These are phyloP conservation scores for Canavalia gladiata DNA, from an alignment of 306 rosid species.

Conservation along the genomic window DNA sequence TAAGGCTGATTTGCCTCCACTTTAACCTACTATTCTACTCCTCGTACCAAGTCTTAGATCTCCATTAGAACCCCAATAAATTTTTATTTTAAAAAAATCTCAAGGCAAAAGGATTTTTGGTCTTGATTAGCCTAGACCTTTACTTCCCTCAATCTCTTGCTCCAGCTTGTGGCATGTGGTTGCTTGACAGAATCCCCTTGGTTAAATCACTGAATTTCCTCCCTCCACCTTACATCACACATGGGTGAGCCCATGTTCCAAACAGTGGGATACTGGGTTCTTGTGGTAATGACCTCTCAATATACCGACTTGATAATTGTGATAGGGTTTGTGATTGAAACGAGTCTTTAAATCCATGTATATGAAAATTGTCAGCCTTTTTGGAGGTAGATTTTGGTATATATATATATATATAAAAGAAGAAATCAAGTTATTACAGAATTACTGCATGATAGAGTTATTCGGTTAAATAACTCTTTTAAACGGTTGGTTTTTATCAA, in stretches of 20 bases:
- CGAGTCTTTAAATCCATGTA: not conserved
- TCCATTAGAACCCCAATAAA: not conserved
- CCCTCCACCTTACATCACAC: not conserved
- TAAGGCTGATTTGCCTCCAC: constrained; percentile 19
- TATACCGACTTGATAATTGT: not conserved
- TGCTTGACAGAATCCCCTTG: not conserved
- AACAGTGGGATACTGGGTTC: constrained; percentile 1
- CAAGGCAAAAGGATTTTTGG: not conserved
- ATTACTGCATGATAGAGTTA: too few species aligned
- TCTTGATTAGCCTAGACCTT: constrained; percentile 1
- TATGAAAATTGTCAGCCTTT: not conserved
- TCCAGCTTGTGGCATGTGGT: not conserved
- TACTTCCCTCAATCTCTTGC: not conserved
- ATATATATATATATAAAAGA: too few species aligned
- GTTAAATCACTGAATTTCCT: not conserved
- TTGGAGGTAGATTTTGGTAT: not conserved
- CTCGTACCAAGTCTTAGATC: not conserved
- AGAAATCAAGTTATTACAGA: too few species aligned
- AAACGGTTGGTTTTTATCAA: too few species aligned
- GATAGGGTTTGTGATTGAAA: not conserved
- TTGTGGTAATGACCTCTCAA: constrained; percentile 10
- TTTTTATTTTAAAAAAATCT: not conserved
- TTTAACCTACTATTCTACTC: not conserved
- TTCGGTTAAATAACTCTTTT: too few species aligned
- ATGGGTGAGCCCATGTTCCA: not conserved